Evolutionary conservation across 495 filamentous ascomycete genomes (phyloP).

Genomic region (Penicillium chermesinum): DNA sequence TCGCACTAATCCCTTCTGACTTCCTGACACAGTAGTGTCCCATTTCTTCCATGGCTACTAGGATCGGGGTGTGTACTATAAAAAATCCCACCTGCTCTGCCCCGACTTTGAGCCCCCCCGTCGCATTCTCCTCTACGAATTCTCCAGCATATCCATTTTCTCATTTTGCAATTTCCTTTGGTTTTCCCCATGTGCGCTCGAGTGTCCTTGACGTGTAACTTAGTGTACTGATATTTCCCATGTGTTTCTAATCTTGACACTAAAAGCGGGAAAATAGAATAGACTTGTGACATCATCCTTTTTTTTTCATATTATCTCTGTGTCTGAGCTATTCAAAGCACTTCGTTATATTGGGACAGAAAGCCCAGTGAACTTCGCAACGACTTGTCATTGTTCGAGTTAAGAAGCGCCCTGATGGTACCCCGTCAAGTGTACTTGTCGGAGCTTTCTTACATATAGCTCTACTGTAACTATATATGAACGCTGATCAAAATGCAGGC

Average conservation of each 20-base stretch:
- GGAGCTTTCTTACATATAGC: too few species aligned
- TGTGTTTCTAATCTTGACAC: constrained; percentile 8
- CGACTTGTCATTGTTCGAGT: too few species aligned
- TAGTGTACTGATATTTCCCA: constrained; percentile 31
- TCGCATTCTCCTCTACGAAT: constrained; percentile 18
- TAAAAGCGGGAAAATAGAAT: constrained; percentile 21
- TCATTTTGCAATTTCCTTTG: constrained; percentile 18
- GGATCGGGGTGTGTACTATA: constrained; percentile 29
- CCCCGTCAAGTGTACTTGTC: too few species aligned
- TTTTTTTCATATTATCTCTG: not conserved
- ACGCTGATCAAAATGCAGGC: too few species aligned
- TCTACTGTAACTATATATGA: too few species aligned
- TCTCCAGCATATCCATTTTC: constrained; percentile 28
- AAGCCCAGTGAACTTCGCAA: too few species aligned
- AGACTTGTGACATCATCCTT: constrained; percentile 24
- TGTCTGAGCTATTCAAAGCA: too few species aligned
- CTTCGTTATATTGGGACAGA: too few species aligned
- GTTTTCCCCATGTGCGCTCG: constrained; percentile 10
- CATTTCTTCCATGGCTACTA: constrained; percentile 3
- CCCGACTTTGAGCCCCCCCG: constrained; percentile 8
- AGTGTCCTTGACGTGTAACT: constrained; percentile 26
- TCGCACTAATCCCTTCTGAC: not conserved
- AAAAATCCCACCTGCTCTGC: constrained; percentile 17
- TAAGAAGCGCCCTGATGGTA: too few species aligned
- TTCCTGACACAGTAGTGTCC: not conserved